phyloP scores from a whole-genome alignment of 2,329 filamentous ascomycete species.

The Trichophyton equinum region DNA sequence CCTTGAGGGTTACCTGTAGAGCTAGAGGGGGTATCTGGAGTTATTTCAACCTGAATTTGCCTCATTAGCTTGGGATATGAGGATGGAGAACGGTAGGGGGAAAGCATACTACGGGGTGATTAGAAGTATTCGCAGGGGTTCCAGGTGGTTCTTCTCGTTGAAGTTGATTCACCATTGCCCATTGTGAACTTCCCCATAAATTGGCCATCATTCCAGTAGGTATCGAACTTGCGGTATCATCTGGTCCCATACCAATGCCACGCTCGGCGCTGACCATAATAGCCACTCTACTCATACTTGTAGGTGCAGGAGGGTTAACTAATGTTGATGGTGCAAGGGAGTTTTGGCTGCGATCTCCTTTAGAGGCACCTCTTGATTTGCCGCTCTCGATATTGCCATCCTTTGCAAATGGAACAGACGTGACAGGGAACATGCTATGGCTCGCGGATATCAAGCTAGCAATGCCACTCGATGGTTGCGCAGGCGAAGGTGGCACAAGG shows the following conservation, averaged over 20 bases:
- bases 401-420: not conserved
- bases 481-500: conserved; percentile 30
- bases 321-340: conserved; percentile 71
- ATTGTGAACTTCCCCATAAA: conserved; percentile 81
- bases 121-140: conserved; percentile 19
- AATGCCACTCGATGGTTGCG: conserved; percentile 51
- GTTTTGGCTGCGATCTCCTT: conserved; percentile 40
- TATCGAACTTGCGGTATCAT: conserved; percentile 54
- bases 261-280: conserved; percentile 70
- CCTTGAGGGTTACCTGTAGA: conserved; percentile 15
- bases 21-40: not conserved
- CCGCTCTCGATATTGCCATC: conserved; percentile 21
- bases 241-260: conserved; percentile 49
- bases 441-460: conserved; percentile 76
- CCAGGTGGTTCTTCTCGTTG: conserved; percentile 39
- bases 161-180: conserved; percentile 55
- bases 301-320: conserved; percentile 69
- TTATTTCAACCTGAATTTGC: conserved; percentile 7
- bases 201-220: conserved; percentile 84
- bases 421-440: conserved; percentile 37
- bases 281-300: conserved; percentile 74
- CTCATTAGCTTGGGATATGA: not conserved
- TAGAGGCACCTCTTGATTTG: conserved; percentile 22
- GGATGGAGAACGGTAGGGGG: not conserved
- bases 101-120: conserved; percentile 10